Conservation (phyloP, 2,329 filamentous ascomycete species). For the Diplodia seriata region DNA sequence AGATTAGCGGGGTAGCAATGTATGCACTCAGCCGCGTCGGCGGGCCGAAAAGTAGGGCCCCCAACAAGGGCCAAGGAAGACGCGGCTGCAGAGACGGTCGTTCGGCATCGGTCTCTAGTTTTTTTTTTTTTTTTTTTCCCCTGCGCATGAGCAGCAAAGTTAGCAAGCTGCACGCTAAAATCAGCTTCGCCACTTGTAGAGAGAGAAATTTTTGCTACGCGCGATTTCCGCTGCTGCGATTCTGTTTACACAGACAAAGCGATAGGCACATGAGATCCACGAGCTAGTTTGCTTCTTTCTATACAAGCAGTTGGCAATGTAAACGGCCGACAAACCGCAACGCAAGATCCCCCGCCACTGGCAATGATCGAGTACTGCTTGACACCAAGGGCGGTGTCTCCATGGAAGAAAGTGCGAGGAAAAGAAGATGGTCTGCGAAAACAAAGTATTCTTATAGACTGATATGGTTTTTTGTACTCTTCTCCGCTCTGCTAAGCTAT, state of each 20-base stretch:
- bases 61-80: neutral
- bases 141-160: neutral
- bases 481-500: constrained; percentile 1
- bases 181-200: neutral
- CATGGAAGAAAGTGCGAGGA: neutral
- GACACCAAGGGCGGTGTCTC: neutral
- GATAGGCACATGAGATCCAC: neutral
- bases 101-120: neutral
- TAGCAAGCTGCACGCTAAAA: neutral
- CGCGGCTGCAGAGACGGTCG: neutral
- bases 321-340: neutral
- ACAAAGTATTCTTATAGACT: neutral
- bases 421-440: neutral
- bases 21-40: constrained; percentile 14
- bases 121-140: neutral
- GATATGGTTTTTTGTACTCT: neutral
- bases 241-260: neutral
- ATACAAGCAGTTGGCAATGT: neutral
- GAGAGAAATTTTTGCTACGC: neutral
- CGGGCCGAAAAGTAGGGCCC: neutral
- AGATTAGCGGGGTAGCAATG: neutral
- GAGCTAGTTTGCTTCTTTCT: neutral
- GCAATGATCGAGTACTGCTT: neutral
- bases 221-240: too few relatives aligned
- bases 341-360: neutral